phyloP scores from a whole-genome alignment of 164 flowering plant genomes.

The Umbilicus rupestris region DNA sequence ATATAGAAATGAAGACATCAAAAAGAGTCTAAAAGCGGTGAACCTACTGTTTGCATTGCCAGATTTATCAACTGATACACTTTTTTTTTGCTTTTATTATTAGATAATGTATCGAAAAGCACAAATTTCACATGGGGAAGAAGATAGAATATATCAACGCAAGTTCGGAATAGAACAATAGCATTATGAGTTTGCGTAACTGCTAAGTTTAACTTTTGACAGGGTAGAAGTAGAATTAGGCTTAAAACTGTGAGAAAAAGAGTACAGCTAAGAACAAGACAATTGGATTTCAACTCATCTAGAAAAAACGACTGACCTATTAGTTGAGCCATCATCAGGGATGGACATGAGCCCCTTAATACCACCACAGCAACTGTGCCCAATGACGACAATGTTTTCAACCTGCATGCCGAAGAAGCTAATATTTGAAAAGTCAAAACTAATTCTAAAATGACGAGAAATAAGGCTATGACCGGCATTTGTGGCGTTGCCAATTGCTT shows the following conservation, averaged over 20 bases:
- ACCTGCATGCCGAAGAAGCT: slow-evolving; percentile 15
- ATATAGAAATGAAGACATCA: neutral
- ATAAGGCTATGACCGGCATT: neutral
- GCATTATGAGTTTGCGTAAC: too few species aligned
- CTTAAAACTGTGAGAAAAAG: too few species aligned
- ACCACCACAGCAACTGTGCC: slow-evolving; percentile 31
- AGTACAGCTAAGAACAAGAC: neutral
- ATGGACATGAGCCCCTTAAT: slow-evolving; percentile 19
- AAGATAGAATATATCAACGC: too few species aligned
- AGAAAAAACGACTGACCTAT: slow-evolving; percentile 4
- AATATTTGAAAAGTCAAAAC: neutral
- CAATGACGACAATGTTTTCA: slow-evolving; percentile 23
- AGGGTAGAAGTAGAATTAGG: too few species aligned
- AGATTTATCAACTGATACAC: neutral
- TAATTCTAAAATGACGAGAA: neutral
- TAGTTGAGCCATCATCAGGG: slow-evolving; percentile 11
- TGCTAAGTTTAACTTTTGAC: too few species aligned
- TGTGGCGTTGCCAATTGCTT: neutral
- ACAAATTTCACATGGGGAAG: too few species aligned
- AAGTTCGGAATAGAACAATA: too few species aligned
- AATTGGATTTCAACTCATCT: neutral
- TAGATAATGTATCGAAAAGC: neutral
- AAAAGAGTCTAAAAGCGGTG: neutral
- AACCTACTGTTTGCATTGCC: neutral
- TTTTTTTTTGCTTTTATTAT: neutral